Base-by-base conservation (phyloP, 306 rosid genomes). In the Hippophae gyantsensis region DNA sequence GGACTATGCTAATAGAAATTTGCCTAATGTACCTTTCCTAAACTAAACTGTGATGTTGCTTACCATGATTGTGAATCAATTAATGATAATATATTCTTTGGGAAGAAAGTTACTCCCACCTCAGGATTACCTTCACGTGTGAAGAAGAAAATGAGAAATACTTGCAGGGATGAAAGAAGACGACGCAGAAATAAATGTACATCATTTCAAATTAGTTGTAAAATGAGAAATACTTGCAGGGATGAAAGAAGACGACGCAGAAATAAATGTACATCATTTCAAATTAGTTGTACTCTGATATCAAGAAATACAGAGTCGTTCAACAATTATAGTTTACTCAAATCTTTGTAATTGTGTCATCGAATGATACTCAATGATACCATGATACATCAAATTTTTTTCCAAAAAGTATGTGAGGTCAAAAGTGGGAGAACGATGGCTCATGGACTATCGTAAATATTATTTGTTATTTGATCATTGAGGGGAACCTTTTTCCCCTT, bases 41-140 rank as follows among this genome's bases (percentile, higher is more conserved):
- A 57, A 66, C 43, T 12, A 72, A 56, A 68, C 73, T 61, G 51
- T 55, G 50, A 45, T 49, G 58, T 58, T 69, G 65, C 76, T 74
- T 72, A 90, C 98, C 92, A 79, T 71, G 92, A 77, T 54, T 67
- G 76, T 48, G 94, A 86, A 62, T 71, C 73, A 63, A 73, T 63
- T 43, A 67, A 71, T 2, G 59, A 64, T 52, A 81, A 71, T 59
- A 90, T 70, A 67, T 58, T 79, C 61, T 72, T 79, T 27, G 89
- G 87, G 52, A 79, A 74, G 71, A 70, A 66, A 57, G 79, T 84
- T 52, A 66, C 74, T 72, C 86, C 86, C 61, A 54, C 50, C 57
- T 52, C 77, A 58, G 74, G 64, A 79, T 81, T 83, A 70, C 98
- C 98, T 87, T 78, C 84, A 78, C 58, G 61, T 13, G 54, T 72